Evolutionary conservation across 192 early-diverging fungal species (phyloP).

Genomic region (Phlyctochytrium planicorne): DNA sequence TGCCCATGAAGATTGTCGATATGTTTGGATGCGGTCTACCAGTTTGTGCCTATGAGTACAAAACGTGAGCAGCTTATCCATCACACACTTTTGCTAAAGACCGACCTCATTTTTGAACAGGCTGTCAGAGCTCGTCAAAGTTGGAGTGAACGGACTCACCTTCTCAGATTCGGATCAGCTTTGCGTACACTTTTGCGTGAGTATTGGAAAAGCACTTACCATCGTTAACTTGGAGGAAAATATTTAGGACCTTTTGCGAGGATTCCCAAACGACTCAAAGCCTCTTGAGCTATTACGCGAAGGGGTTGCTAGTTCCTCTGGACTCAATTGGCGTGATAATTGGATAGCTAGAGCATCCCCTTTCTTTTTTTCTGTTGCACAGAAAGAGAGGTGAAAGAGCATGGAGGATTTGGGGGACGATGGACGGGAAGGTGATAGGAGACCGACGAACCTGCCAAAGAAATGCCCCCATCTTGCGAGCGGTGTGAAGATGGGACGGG

Average conservation of each 20-base stretch:
- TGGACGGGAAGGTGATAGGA: too few species aligned
- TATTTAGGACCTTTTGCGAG: background rate
- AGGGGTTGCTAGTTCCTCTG: constrained; percentile 1
- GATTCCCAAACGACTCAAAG: background rate
- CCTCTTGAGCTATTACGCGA: background rate
- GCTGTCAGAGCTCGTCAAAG: constrained; percentile 65
- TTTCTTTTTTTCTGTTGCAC: too few species aligned
- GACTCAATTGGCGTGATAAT: too few species aligned
- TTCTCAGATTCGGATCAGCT: constrained; percentile 39
- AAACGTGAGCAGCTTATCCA: constrained; percentile 12
- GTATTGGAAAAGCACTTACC: background rate
- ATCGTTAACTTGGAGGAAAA: background rate
- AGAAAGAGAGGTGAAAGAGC: too few species aligned
- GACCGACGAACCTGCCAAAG: too few species aligned
- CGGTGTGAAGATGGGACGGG: too few species aligned
- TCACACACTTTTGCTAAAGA: constrained; percentile 2
- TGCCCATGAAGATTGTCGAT: constrained; percentile 99
- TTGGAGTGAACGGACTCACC: constrained; percentile 66
- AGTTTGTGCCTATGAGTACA: constrained; percentile 67
- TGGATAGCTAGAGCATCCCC: too few species aligned
- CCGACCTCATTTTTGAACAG: too few species aligned
- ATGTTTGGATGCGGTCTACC: constrained; percentile 97
- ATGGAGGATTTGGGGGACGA: too few species aligned
- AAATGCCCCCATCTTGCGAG: too few species aligned
- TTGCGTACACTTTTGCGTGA: background rate